Percentiles rank a stretch among this genome's conserved stretches.
phyloP scores from a whole-genome alignment of 805 yeast genomes.

The Blastobotrys terrestris region DNA sequence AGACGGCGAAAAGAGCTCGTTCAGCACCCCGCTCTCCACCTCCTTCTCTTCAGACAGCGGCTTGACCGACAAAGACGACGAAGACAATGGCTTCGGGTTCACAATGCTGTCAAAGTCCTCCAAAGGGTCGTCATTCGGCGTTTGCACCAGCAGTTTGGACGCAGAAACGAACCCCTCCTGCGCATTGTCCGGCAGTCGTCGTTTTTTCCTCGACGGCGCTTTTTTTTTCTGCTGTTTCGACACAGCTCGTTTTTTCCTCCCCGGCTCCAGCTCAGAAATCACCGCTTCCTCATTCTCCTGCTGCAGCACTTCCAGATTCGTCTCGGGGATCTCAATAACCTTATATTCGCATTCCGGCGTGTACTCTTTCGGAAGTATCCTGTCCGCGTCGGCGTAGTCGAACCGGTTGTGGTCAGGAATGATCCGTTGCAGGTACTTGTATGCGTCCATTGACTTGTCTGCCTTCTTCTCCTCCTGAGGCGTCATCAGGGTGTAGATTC shows the following conservation, averaged over 20 bases:
- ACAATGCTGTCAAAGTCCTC: not conserved
- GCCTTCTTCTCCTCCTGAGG: constrained; percentile 73
- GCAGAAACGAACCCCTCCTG: constrained; percentile 18
- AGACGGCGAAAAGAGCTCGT: not conserved
- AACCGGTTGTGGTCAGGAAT: constrained; percentile 18
- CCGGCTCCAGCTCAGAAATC: not conserved
- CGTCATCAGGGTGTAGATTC: constrained; percentile 66
- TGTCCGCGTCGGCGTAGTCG: constrained; percentile 44
- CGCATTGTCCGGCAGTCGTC: constrained; percentile 19
- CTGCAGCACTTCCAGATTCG: constrained; percentile 41
- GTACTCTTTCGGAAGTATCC: constrained; percentile 58
- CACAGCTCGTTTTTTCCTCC: constrained; percentile 2
- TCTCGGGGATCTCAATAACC: constrained; percentile 62
- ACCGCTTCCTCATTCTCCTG: constrained; percentile 12
- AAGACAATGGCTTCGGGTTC: not conserved
- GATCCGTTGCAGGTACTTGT: constrained; percentile 71
- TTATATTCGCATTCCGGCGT: constrained; percentile 53
- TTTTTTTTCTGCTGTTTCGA: not conserved
- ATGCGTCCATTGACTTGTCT: constrained; percentile 78
- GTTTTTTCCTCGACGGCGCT: constrained; percentile 8
- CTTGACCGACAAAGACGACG: not conserved
- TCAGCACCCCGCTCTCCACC: not conserved
- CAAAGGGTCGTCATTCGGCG: not conserved
- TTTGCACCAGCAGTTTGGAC: constrained; percentile 1
- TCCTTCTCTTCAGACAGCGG: not conserved